These are phyloP conservation scores for Sphenostylis stenocarpa DNA, from an alignment of 306 rosid genomes.

Conservation along the genomic window DNA sequence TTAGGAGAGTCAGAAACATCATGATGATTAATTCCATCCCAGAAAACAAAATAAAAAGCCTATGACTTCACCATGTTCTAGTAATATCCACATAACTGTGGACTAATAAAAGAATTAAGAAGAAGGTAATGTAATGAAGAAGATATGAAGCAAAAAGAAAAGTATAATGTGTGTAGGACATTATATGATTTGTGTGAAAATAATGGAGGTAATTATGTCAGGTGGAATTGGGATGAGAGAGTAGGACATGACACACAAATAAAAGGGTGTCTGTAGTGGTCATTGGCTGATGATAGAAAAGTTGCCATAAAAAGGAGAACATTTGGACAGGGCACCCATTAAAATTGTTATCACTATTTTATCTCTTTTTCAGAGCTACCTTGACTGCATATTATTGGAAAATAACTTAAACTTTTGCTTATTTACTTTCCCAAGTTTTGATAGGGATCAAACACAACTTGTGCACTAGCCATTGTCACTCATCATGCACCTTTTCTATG, in stretches of 20 bases:
- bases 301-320: constrained; percentile 46
- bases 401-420: constrained; percentile 31
- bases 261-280: constrained; percentile 39
- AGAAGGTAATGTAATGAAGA: constrained; percentile 3
- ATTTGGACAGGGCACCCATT: constrained; percentile 42
- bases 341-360: constrained; percentile 27
- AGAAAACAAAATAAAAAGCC: background rate
- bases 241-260: constrained; percentile 38
- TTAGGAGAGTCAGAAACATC: constrained; percentile 10
- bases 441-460: constrained; percentile 11
- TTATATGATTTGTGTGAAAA: constrained; percentile 24
- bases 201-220: constrained; percentile 35
- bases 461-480: constrained; percentile 11
- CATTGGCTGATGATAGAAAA: constrained; percentile 43
- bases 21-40: constrained; percentile 6
- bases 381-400: constrained; percentile 47
- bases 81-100: constrained; percentile 20
- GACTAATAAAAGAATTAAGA: background rate
- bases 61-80: constrained; percentile 38
- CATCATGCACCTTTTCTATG: background rate
- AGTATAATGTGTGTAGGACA: constrained; percentile 16
- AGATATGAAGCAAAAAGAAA: constrained; percentile 10
- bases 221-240: constrained; percentile 41
- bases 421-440: constrained; percentile 32
- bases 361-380: constrained; percentile 26